These are phyloP conservation scores for Spathaspora sp. DNA, from an alignment of 1,139 yeast genomes.

Conservation along the genomic window DNA sequence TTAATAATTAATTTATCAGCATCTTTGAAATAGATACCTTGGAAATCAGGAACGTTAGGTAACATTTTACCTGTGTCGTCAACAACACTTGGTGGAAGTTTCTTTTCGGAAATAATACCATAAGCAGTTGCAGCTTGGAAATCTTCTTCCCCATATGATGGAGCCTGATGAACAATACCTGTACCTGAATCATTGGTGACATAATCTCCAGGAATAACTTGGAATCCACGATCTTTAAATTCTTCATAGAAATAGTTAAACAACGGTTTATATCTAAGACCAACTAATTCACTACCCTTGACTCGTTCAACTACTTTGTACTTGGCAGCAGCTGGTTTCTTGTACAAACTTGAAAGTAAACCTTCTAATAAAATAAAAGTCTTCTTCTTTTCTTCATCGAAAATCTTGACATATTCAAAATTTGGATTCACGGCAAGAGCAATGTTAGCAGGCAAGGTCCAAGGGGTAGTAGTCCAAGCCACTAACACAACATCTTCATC, in stretches of 20 bases:
- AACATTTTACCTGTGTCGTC: conserved; percentile 91
- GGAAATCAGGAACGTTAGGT: conserved; percentile 66
- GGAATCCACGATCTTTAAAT: conserved; percentile 76
- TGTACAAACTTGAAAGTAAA: conserved; percentile 78
- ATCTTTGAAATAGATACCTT: conserved; percentile 88
- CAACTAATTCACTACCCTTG: conserved; percentile 76
- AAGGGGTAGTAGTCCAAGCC: conserved; percentile 99
- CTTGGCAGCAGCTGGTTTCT: conserved; percentile 91
- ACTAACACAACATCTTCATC: conserved; percentile 82
- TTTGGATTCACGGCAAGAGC: conserved; percentile 90
- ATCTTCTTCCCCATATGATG: conserved; percentile 99
- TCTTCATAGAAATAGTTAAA: conserved; percentile 77
- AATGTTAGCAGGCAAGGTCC: conserved; percentile 96
- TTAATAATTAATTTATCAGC: conserved; percentile 93
- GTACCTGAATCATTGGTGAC: conserved; percentile 97
- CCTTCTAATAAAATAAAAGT: conserved; percentile 82
- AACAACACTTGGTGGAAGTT: conserved; percentile 86
- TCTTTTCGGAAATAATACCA: conserved; percentile 70
- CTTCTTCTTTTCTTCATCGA: conserved; percentile 80
- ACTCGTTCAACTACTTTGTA: conserved; percentile 78
- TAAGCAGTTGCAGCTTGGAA: conserved; percentile 73
- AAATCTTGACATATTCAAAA: conserved; percentile 87
- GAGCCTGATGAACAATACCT: conserved; percentile 98
- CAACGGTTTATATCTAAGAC: conserved; percentile 76
- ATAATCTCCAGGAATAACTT: conserved; percentile 76